Base-by-base conservation (phyloP, 768 basidiomycete genomes). In the Suillus fuscotomentosus region DNA sequence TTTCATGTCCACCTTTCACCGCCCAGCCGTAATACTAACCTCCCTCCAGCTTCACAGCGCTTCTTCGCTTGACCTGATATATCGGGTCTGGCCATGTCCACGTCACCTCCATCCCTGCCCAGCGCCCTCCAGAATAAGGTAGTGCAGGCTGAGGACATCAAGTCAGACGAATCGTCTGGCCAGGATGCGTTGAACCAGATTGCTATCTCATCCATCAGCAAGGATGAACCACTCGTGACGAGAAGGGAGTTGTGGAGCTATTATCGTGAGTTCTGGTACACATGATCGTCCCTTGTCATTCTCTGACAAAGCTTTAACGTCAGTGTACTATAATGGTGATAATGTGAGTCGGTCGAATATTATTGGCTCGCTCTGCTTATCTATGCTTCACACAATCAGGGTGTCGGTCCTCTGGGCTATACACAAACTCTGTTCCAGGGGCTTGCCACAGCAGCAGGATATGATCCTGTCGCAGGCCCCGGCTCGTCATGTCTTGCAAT, bases 241-340 rank as follows among this genome's bases (percentile, higher is more conserved):
- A 81, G 87, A 56, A 83, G 73, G 70, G 92, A 94, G 71, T 77
- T 94, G 8, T 94, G 92, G 92, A 86, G 86, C 60, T 94, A 92
- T 70, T 92, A 92, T 72, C 66, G 90, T 91, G 60, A 36, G 86
- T 84, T 9, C 22, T 10, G n/a, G 3, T 55, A 2, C 10, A 41
- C 39, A 8, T 27, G 11, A 3, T 59, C 17, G 3, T 20, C 39
- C 38, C 38, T 10, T 41, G 22, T 17, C 27, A 20, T 59, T 20
- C 6, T 27, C 24, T 20, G 8, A 59, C 39, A 15, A 42, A 13
- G 10, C 17, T 7, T 7, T 3, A 20, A 42, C 9, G 8, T 7
- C 41, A 93, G 91, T 92, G 63, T 92, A 92, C 70, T 90, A 88
- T 75, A 94, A 92, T 64, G 91, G 91, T 60, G 86, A 92, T 67